phyloP scores from a whole-genome alignment of 1,139 yeast genomes.

The Chernovozyma sophiae-reginae region DNA sequence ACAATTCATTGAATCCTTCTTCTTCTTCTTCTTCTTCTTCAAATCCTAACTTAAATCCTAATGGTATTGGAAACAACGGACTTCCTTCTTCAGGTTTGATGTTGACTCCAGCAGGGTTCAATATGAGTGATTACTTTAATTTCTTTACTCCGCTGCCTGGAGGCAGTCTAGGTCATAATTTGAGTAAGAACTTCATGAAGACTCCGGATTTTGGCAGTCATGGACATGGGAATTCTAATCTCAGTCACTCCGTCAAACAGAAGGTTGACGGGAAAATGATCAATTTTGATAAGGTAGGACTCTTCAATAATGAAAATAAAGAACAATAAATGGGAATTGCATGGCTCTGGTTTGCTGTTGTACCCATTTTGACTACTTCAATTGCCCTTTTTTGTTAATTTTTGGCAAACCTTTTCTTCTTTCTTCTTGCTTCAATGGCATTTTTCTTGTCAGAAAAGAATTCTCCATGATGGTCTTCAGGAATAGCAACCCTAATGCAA shows the following conservation, averaged over 20 bases:
- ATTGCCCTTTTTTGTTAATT: too few species aligned
- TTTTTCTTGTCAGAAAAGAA: too few species aligned
- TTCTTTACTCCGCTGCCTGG: slow-evolving; percentile 74
- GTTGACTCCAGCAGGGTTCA: slow-evolving; percentile 67
- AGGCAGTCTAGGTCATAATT: slow-evolving; percentile 9
- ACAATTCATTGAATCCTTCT: slow-evolving; percentile 6
- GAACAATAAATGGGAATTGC: slow-evolving; percentile 1
- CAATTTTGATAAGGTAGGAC: slow-evolving; percentile 36
- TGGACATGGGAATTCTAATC: slow-evolving; percentile 13
- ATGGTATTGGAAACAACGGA: slow-evolving; percentile 12
- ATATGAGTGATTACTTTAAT: slow-evolving; percentile 78
- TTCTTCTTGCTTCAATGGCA: too few species aligned
- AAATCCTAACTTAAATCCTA: slow-evolving; percentile 10
- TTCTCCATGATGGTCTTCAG: too few species aligned
- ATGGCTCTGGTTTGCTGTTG: too few species aligned
- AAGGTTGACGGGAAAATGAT: slow-evolving; percentile 43
- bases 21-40: slow-evolving; percentile 7
- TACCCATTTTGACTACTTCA: too few species aligned
- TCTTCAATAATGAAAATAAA: slow-evolving; percentile 5
- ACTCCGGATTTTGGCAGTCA: slow-evolving; percentile 42
- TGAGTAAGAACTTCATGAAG: slow-evolving; percentile 29
- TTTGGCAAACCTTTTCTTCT: too few species aligned
- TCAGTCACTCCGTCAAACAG: slow-evolving; percentile 15
- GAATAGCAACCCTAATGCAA: too few species aligned
- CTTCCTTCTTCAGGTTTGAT: slow-evolving; percentile 44